Evolutionary conservation across 805 yeast species (phyloP).

Genomic region (Myxozyma neglecta): DNA sequence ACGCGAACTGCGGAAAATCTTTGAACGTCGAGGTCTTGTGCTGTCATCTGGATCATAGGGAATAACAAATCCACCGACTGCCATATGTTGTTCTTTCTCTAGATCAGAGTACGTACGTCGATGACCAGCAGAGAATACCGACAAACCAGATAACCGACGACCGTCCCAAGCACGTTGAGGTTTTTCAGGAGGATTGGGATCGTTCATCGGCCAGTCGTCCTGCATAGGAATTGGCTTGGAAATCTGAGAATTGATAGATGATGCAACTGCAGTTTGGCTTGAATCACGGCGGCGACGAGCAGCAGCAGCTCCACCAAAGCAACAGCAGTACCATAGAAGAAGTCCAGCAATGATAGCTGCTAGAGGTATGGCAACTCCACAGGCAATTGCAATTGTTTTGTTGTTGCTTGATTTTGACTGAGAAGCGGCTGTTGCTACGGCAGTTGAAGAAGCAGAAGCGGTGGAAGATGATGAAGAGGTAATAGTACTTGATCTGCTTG

Average conservation of each 20-base stretch:
- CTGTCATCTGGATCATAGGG: conserved; percentile 28
- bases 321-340: conserved; percentile 57
- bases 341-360: conserved; percentile 51
- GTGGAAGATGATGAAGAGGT: conserved; percentile 29
- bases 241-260: conserved; percentile 15
- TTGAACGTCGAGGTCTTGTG: conserved; percentile 29
- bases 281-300: conserved; percentile 24
- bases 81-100: conserved; percentile 22
- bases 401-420: conserved; percentile 32
- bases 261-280: conserved; percentile 14
- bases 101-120: conserved; percentile 27
- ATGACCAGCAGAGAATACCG: conserved; percentile 23
- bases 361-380: conserved; percentile 83
- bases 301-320: conserved; percentile 35
- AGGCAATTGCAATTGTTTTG: conserved; percentile 76
- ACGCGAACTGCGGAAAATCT: conserved; percentile 19
- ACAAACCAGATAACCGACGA: conserved; percentile 24
- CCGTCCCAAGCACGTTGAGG: conserved; percentile 18
- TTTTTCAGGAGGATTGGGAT: conserved; percentile 12
- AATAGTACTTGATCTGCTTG: conserved; percentile 37
- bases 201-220: conserved; percentile 30
- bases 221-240: conserved; percentile 30
- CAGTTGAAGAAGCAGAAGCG: conserved; percentile 35
- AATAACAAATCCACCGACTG: conserved; percentile 25
- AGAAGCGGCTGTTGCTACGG: conserved; percentile 18